Evolutionary conservation across 371 early-diverging fungal genomes (phyloP).

Genomic region (Apophysomyces ossiformis): DNA sequence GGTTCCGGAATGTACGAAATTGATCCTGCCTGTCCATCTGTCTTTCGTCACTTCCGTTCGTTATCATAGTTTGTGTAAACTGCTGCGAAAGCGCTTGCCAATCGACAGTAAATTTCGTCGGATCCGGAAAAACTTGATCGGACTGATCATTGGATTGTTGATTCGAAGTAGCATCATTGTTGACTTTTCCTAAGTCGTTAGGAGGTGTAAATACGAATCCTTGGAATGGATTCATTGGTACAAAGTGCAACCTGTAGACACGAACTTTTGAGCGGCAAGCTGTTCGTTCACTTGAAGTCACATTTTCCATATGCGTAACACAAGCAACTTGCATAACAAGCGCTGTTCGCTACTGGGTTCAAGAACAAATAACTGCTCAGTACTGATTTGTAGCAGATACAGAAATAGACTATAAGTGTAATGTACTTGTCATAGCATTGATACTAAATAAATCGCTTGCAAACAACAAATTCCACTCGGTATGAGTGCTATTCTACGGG

Average conservation of each 20-base stretch:
- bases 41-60: background rate
- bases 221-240: background rate
- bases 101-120: background rate
- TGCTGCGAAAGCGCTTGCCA: constrained; percentile 5
- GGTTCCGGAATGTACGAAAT: background rate
- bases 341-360: no score
- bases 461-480: no score
- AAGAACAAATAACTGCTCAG: no score
- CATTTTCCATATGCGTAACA: background rate
- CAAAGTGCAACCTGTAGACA: background rate
- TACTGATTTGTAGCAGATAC: no score
- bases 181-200: background rate
- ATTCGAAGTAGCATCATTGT: background rate
- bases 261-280: background rate
- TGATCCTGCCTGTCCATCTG: background rate
- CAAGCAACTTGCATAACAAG: background rate
- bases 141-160: background rate
- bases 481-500: no score
- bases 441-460: no score
- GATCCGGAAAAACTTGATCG: background rate
- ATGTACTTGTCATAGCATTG: no score
- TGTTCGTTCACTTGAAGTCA: background rate
- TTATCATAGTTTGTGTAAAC: background rate
- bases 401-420: no score
- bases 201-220: background rate